Evolutionary conservation across 2,329 filamentous ascomycete species (phyloP), one percentile per base, ranked within the genome.

Genomic region (Colletotrichum filicis): DNA sequence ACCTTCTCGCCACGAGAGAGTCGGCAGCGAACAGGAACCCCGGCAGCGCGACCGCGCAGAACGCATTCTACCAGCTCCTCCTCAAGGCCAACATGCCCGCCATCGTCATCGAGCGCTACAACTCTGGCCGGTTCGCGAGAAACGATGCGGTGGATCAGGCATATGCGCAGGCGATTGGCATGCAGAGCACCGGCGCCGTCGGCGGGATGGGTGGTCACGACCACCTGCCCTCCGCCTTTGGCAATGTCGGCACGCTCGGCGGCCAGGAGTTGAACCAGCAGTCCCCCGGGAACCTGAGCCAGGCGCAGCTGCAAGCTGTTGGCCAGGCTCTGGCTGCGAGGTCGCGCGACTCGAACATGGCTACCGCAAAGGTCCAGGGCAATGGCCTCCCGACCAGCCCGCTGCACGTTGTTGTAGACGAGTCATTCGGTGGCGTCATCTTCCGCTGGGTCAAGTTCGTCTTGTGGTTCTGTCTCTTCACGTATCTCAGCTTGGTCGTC

Each of bases 341-440:
- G 63, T 88, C 89, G 63, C 87, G 89, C 64, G 93, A 93, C 66
- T 90, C 90, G 56, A 93, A 93, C 79, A 84, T 93, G 72, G 89
- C 91, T 9, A 82, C 87, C 26, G 83, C 87, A 58, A 84, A 84
- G 70, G 84, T 84, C 73, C 82, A 82, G 58, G 91, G 92, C 52
- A 91, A 90, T 61, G 95, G 95, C 42, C 89, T 88, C 7, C 42
- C 42, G 32, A 92, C 92, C 49, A 91, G 93, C 59, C 96, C 96
- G n/a, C 90, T 99, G 32, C 95, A 98, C 80, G 97, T 99, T 55
- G 94, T 98, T 14, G 95, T 99, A 6, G 95, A 98, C 78, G 97
- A 99, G 82, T 95, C 94, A 19, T 88, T 94, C 65, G 92, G 94
- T 68, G 92, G 90, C 75, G 89, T 90, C 37, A 88, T 98, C 74